Base-by-base conservation (phyloP, 164 flowering plant genomes). In the Stephania cephalantha region DNA sequence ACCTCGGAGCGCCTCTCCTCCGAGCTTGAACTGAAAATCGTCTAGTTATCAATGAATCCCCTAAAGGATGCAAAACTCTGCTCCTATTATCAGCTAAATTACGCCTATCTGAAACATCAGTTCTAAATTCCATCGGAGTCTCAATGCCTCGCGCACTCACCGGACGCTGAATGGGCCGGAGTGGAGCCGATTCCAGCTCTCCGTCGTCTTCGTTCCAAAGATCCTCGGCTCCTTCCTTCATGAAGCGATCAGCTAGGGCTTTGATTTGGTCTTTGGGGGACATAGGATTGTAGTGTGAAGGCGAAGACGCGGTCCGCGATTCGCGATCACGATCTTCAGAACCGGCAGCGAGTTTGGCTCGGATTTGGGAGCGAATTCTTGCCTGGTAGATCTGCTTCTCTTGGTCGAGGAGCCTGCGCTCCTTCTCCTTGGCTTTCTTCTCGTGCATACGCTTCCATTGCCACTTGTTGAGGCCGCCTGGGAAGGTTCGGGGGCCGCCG, bases 371-470 rank as follows among this genome's bases (percentile, higher is more conserved):
- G 11, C 99, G 90, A 22, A 95, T 68, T 12, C 99, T 86, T 18
- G 97, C 95, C 69, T 92, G 87, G 81, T 93, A 95, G 63, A 95
- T 85, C 78, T 95, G 94, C 48, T 92, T 92, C 76, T 95, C 99
- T 65, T 93, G 97, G 0, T 88, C 87, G 30, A 95, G 89, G 22
- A 95, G 95, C 35, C 86, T 84, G 13, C 78, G 83, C 73, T 96
- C 98, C 74, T 96, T 96, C 78, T 96, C 97, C 69, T 71, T 82
- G 48, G 98, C 98, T 75, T 88, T 90, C 80, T 96, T 94, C 86
- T 96, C 97, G 83, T 96, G 98, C 65, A 94, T 77, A 20, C 99
- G 92, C 78, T 94, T 96, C 98, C 97, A 96, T 68, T 96, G 95
- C 99, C 98, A 94, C 79, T 94, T 94, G 92, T 90, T 96, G 73